phyloP scores from a whole-genome alignment of 306 rosid genomes.

The Argentina anserina region DNA sequence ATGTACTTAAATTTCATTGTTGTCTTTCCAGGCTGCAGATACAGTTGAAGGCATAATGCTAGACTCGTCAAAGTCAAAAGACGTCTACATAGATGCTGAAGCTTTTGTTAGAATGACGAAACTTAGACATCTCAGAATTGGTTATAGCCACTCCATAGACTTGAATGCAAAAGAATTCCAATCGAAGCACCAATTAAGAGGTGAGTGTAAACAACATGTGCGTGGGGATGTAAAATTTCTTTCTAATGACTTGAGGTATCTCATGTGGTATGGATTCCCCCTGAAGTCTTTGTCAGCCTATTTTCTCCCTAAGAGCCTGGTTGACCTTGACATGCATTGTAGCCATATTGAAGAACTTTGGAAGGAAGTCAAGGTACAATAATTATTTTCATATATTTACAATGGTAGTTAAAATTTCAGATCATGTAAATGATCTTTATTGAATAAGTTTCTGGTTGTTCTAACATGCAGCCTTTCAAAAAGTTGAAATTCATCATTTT shows the following conservation, averaged over 20 bases:
- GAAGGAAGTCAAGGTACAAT: not conserved
- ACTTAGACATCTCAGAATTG: constrained; percentile 18
- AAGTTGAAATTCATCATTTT: constrained; percentile 4
- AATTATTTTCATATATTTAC: too few species aligned
- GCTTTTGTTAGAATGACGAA: constrained; percentile 24
- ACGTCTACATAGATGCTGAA: not conserved
- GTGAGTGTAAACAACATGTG: not conserved
- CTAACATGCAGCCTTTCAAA: constrained; percentile 5
- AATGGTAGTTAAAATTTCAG: not conserved
- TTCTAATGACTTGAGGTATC: not conserved
- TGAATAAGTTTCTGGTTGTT: not conserved
- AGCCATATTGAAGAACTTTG: not conserved
- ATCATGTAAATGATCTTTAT: not conserved
- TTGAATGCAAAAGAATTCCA: not conserved
- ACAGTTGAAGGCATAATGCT: constrained; percentile 16
- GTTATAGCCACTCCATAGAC: not conserved
- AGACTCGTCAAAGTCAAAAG: not conserved
- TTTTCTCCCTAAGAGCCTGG: not conserved
- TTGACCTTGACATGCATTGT: not conserved
- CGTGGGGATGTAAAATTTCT: not conserved
- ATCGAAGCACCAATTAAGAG: not conserved
- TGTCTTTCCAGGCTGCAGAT: constrained; percentile 11
- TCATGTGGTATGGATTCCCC: not conserved
- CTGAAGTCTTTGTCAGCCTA: not conserved
- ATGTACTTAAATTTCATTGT: not conserved